phyloP scores from a whole-genome alignment of 306 rosid genomes.

The Pterocarpus santalinus region DNA sequence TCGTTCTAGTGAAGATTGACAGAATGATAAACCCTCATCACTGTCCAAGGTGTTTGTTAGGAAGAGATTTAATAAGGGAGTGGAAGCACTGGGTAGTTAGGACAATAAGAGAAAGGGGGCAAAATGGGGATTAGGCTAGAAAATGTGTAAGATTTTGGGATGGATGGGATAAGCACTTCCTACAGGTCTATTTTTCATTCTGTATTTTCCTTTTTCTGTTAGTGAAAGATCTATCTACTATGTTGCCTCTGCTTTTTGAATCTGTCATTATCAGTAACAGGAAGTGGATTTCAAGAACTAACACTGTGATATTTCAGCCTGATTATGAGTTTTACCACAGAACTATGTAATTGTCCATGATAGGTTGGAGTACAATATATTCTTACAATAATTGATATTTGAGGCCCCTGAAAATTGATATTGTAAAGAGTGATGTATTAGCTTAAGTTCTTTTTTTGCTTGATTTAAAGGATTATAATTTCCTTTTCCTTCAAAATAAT shows the following conservation, averaged over 20 bases:
- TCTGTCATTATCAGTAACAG: background rate
- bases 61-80: background rate
- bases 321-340: background rate
- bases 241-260: background rate
- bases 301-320: background rate
- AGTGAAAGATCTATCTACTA: background rate
- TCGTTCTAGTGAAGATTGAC: slow-evolving; percentile 35
- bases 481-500: slow-evolving; percentile 25
- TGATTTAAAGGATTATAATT: slow-evolving; percentile 25
- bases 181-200: background rate
- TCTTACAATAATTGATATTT: slow-evolving; percentile 33
- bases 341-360: background rate
- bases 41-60: too few species aligned
- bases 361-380: slow-evolving; percentile 5
- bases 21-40: background rate
- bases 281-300: background rate
- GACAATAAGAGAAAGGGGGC: background rate
- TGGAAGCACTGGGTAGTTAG: background rate
- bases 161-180: background rate
- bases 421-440: slow-evolving; percentile 22
- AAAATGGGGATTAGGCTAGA: background rate
- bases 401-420: background rate
- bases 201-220: background rate
- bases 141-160: background rate
- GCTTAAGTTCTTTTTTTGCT: slow-evolving; percentile 21